These are phyloP conservation scores for Panicum hallii DNA, from an alignment of 202 grass and related monocot species.

Conservation along the genomic window DNA sequence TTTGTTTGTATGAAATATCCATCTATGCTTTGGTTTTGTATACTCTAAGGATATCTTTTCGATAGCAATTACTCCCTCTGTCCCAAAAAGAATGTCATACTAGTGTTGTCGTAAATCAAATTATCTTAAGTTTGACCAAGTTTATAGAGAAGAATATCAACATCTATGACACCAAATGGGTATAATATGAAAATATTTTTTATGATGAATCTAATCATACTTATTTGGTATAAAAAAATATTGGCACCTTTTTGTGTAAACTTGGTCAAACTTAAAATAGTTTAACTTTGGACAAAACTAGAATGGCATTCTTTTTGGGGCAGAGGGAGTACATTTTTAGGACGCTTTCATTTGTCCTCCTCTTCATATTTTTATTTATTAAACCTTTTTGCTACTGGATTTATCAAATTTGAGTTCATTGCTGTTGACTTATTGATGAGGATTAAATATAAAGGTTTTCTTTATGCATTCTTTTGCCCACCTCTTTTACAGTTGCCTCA, in stretches of 20 bases:
- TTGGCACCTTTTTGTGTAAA: no score
- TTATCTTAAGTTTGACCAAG: no score
- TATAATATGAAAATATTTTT: no score
- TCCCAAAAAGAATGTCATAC: no score
- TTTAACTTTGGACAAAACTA: no score
- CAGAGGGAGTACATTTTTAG: not conserved
- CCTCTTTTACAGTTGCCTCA: constrained; percentile 74
- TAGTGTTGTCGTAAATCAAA: no score
- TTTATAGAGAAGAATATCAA: no score
- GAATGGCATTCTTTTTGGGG: no score
- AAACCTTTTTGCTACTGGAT: constrained; percentile 28
- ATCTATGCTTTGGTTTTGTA: constrained; percentile 18
- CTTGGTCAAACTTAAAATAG: no score
- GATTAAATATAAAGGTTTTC: not conserved
- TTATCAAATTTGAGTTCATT: not conserved
- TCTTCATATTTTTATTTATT: not conserved
- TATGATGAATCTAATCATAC: no score
- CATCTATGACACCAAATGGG: no score
- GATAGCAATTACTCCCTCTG: not conserved
- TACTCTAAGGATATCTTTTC: not conserved
- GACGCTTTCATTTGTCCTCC: constrained; percentile 4
- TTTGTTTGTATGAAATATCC: not conserved
- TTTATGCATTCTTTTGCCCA: constrained; percentile 22
- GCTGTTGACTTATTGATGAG: constrained; percentile 34
- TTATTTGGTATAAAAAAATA: no score